phyloP scores from a whole-genome alignment of 345 rosid species.

The Bruguiera sexangula region DNA sequence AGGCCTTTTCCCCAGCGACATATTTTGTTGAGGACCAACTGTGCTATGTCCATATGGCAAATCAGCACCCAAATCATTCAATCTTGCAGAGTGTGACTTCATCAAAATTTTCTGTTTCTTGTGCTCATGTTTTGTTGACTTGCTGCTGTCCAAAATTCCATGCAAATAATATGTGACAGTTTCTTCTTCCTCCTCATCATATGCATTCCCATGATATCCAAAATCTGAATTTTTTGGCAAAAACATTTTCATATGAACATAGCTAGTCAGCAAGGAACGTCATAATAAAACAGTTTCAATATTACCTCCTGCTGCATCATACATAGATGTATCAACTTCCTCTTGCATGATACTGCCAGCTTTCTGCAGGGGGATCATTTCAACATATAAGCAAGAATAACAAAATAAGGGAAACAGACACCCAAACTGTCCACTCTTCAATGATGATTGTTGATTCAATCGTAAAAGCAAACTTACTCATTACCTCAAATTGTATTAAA shows the following conservation, averaged over 20 bases:
- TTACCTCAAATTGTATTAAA: slow-evolving; percentile 53
- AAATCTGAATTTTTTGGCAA: slow-evolving; percentile 46
- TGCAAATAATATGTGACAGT: slow-evolving; percentile 64
- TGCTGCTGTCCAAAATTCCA: slow-evolving; percentile 58
- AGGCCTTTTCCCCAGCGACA: slow-evolving; percentile 61
- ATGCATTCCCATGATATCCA: slow-evolving; percentile 51
- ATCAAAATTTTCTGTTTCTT: slow-evolving; percentile 57
- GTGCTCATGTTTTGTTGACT: slow-evolving; percentile 51
- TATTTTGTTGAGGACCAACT: slow-evolving; percentile 47
- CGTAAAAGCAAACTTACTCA: slow-evolving; percentile 2
- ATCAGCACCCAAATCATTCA: slow-evolving; percentile 59
- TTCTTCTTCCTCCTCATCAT: slow-evolving; percentile 89
- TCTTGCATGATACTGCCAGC: slow-evolving; percentile 73
- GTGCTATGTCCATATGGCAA: slow-evolving; percentile 46
- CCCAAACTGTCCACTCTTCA: not conserved
- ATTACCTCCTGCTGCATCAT: slow-evolving; percentile 70
- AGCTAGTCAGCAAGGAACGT: slow-evolving; percentile 13
- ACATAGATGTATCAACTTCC: slow-evolving; percentile 76
- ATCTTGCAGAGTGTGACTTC: slow-evolving; percentile 51
- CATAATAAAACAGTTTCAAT: not conserved
- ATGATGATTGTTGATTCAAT: not conserved
- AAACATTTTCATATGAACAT: slow-evolving; percentile 19
- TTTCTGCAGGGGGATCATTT: slow-evolving; percentile 40
- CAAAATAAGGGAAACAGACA: not conserved
- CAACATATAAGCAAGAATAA: slow-evolving; percentile 7